Evolutionary conservation across 345 rosid species (phyloP).

Genomic region (Aquilaria malaccensis): DNA sequence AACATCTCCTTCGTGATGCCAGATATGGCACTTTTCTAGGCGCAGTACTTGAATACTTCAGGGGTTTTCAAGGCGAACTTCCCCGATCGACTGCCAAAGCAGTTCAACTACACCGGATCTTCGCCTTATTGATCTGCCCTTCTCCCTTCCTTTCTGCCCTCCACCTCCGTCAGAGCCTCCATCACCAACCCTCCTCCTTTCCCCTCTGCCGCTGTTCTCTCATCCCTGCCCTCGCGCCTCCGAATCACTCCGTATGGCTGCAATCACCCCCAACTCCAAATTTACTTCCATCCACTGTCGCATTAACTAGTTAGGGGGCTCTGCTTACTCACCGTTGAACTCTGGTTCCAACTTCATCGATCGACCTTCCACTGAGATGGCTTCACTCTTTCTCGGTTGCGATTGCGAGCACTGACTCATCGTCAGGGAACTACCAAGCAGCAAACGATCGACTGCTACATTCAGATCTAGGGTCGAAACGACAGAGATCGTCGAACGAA

Average conservation of each 20-base stretch:
- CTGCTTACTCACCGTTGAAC: conserved; percentile 80
- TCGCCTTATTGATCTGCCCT: background rate
- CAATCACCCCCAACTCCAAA: conserved; percentile 19
- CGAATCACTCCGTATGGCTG: conserved; percentile 14
- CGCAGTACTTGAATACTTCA: conserved; percentile 44
- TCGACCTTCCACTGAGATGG: conserved; percentile 94
- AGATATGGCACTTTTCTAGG: conserved; percentile 46
- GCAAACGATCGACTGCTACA: conserved; percentile 88
- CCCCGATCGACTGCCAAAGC: conserved; percentile 50
- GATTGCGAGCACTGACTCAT: conserved; percentile 97
- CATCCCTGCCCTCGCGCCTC: conserved; percentile 25
- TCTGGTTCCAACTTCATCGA: conserved; percentile 86
- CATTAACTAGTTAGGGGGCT: conserved; percentile 62
- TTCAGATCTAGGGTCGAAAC: conserved; percentile 46
- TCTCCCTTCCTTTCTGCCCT: conserved; percentile 33
- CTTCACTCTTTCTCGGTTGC: conserved; percentile 88
- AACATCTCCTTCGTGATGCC: conserved; percentile 57
- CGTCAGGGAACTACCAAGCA: conserved; percentile 75
- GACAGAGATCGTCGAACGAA: conserved; percentile 20
- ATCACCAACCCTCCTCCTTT: conserved; percentile 30
- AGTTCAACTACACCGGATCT: conserved; percentile 30
- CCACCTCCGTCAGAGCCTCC: conserved; percentile 11
- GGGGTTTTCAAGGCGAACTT: conserved; percentile 53
- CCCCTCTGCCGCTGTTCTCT: conserved; percentile 36
- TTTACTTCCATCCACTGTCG: conserved; percentile 56